These are phyloP conservation scores for Acmispon strigosus DNA, from an alignment of 306 rosid species.

Conservation along the genomic window DNA sequence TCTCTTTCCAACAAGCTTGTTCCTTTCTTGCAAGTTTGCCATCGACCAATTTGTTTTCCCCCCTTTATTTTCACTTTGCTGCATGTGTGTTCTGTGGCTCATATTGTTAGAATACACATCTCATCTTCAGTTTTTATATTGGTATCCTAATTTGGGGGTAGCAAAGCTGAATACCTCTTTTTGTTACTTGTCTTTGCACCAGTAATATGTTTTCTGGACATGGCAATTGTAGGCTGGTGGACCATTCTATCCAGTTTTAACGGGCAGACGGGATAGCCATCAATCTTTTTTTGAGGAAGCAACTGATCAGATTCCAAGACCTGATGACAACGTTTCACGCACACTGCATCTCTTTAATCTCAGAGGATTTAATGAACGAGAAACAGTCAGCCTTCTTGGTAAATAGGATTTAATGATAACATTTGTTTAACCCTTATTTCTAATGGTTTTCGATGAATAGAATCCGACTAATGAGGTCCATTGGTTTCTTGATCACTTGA, in stretches of 20 bases:
- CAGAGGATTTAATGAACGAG: constrained; percentile 73
- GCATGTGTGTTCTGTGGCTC: not conserved
- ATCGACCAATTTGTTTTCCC: not conserved
- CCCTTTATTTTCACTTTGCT: not conserved
- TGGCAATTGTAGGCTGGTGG: constrained; percentile 64
- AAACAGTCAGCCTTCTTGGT: constrained; percentile 90
- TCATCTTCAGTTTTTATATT: too few relatives aligned
- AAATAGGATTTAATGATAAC: not conserved
- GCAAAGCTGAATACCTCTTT: not conserved
- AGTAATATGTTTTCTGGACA: not conserved
- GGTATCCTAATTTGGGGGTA: not conserved
- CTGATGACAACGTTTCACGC: constrained; percentile 51
- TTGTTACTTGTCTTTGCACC: not conserved
- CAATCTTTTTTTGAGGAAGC: constrained; percentile 53
- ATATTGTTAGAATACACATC: not conserved
- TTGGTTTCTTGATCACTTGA: constrained; percentile 23
- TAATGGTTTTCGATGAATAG: not conserved
- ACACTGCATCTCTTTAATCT: constrained; percentile 50
- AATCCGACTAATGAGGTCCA: not conserved
- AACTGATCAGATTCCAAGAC: constrained; percentile 56
- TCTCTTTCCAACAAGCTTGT: not conserved
- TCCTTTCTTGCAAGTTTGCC: not conserved
- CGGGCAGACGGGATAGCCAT: constrained; percentile 66
- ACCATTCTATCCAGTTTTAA: constrained; percentile 73
- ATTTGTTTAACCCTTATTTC: not conserved